phyloP scores from a whole-genome alignment of 768 basidiomycete genomes.

The Crassisporium funariophilum region DNA sequence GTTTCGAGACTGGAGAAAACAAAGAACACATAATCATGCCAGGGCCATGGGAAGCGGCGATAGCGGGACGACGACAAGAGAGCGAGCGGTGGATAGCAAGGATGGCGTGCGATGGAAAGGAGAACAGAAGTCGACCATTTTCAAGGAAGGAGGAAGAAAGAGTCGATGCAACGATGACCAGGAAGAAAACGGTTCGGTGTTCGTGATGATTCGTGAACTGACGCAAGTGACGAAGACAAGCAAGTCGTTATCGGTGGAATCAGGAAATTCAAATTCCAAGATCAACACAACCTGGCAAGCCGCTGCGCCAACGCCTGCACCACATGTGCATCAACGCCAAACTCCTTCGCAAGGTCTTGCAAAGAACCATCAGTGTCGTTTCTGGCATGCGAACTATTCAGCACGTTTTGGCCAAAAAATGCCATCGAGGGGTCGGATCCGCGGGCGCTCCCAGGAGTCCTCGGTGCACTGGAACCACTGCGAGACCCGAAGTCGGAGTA shows the following conservation, averaged over 20 bases:
- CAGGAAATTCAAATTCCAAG: not conserved
- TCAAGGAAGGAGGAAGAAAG: not conserved
- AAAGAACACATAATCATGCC: too few relatives aligned
- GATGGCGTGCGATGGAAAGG: not conserved
- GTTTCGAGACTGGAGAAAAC: too few relatives aligned
- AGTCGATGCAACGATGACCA: not conserved
- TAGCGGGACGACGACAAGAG: not conserved
- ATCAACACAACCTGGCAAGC: slow-evolving; percentile 32
- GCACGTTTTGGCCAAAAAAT: slow-evolving; percentile 6
- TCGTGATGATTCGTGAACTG: not conserved
- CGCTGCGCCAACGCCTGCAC: slow-evolving; percentile 70
- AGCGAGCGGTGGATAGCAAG: not conserved
- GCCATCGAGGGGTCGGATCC: not conserved
- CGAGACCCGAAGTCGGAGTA: slow-evolving; percentile 18
- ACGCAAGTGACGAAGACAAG: not conserved
- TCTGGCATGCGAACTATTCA: slow-evolving; percentile 13
- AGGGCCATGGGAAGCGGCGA: too few relatives aligned
- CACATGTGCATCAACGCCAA: slow-evolving; percentile 69
- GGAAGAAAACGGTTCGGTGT: not conserved
- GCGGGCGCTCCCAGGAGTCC: slow-evolving; percentile 26
- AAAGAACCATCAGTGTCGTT: slow-evolving; percentile 27
- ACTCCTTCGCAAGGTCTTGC: slow-evolving; percentile 68
- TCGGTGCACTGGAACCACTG: slow-evolving; percentile 20
- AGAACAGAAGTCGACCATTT: not conserved
- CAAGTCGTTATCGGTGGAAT: too few relatives aligned